Conservation (phyloP, 2,329 filamentous ascomycete genomes). For the Verticillium longisporum region DNA sequence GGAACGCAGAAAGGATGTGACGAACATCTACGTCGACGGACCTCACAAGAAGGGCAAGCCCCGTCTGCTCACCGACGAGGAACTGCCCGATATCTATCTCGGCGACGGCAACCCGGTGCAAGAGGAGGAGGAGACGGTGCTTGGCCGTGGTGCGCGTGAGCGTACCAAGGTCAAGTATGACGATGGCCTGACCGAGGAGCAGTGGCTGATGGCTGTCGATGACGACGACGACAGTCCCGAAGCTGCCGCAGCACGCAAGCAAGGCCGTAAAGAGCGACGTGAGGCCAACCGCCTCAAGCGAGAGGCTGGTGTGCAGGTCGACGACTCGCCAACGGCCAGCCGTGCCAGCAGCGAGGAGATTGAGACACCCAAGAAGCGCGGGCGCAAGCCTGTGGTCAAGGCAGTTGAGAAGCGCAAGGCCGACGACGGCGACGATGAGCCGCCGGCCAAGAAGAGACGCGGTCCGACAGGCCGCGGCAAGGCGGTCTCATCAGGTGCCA, state of each 20-base stretch:
- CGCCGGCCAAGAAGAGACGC: slow-evolving; percentile 71
- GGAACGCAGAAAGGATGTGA: slow-evolving; percentile 52
- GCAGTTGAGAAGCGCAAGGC: slow-evolving; percentile 81
- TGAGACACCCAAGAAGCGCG: slow-evolving; percentile 73
- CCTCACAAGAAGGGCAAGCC: slow-evolving; percentile 57
- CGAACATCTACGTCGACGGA: slow-evolving; percentile 61
- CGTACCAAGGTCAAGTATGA: slow-evolving; percentile 93
- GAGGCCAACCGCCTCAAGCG: slow-evolving; percentile 68
- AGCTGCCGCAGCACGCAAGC: slow-evolving; percentile 84
- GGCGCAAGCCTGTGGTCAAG: slow-evolving; percentile 68
- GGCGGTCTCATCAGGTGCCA: slow-evolving; percentile 32
- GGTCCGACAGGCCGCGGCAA: slow-evolving; percentile 66
- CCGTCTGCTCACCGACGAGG: slow-evolving; percentile 78
- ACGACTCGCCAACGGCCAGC: slow-evolving; percentile 73
- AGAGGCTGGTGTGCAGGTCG: slow-evolving; percentile 30
- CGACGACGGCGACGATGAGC: slow-evolving; percentile 68
- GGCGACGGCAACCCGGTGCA: slow-evolving; percentile 74
- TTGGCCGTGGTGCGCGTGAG: slow-evolving; percentile 89
- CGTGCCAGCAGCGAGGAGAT: slow-evolving; percentile 74
- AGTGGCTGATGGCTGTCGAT: slow-evolving; percentile 97
- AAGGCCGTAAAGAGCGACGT: slow-evolving; percentile 75
- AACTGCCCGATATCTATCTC: slow-evolving; percentile 91
- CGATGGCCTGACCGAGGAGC: slow-evolving; percentile 95
- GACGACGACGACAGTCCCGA: slow-evolving; percentile 93
- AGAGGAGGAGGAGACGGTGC: slow-evolving; percentile 68